Evolutionary conservation across 768 basidiomycete genomes (phyloP).

Genomic region (Austroboletus eburneus): DNA sequence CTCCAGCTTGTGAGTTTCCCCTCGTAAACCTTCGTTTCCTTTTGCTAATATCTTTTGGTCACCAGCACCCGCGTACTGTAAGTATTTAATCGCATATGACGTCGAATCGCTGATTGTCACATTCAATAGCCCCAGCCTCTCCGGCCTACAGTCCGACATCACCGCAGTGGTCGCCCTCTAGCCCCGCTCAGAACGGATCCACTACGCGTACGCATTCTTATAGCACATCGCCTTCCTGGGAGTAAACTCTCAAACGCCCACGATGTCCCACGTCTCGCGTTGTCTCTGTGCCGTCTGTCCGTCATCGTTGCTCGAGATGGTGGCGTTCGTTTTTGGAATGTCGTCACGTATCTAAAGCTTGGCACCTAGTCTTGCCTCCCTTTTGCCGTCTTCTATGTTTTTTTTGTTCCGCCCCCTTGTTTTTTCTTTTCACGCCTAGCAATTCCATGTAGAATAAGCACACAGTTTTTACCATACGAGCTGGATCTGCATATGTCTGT

Average conservation of each 20-base stretch:
- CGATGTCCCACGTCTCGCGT: too few species aligned
- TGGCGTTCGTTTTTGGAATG: slow-evolving; percentile 8
- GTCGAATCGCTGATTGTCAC: slow-evolving; percentile 14
- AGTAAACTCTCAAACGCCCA: slow-evolving; percentile 26
- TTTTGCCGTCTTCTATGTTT: slow-evolving; percentile 8
- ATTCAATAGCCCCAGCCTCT: slow-evolving; percentile 64
- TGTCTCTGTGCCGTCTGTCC: slow-evolving; percentile 4
- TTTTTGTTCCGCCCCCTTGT: slow-evolving; percentile 5
- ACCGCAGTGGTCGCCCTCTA: slow-evolving; percentile 79
- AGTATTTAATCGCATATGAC: slow-evolving; percentile 26
- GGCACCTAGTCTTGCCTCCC: slow-evolving; percentile 21
- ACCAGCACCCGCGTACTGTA: slow-evolving; percentile 78
- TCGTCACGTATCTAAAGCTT: slow-evolving; percentile 21
- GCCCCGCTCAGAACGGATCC: slow-evolving; percentile 58
- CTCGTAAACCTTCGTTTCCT: not conserved
- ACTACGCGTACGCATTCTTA: slow-evolving; percentile 39
- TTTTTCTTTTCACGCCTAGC: slow-evolving; percentile 21
- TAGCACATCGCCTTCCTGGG: slow-evolving; percentile 51
- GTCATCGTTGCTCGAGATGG: slow-evolving; percentile 8
- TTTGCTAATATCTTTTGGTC: slow-evolving; percentile 5
- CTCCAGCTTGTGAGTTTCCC: slow-evolving; percentile 70
- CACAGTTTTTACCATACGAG: slow-evolving; percentile 23
- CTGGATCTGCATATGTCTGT: slow-evolving; percentile 10
- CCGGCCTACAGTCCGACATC: slow-evolving; percentile 86
- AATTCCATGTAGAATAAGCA: slow-evolving; percentile 36